Base-by-base conservation (phyloP, 2,329 filamentous ascomycete species). In the Chrysosporium keratinophilum region DNA sequence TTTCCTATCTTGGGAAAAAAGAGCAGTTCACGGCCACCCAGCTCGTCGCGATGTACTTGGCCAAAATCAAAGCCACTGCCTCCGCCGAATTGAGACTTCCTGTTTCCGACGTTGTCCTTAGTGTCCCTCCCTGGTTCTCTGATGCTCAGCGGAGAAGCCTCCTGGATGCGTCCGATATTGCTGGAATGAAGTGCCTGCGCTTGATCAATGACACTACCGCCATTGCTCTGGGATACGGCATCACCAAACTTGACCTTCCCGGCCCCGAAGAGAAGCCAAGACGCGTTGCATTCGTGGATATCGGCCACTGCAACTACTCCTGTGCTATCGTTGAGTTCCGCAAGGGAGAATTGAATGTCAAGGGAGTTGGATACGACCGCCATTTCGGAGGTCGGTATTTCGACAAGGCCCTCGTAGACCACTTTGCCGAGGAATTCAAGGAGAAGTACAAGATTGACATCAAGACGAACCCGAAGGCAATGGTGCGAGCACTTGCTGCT, bases 171-270 rank as follows among this genome's bases (percentile, higher is more conserved):
- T 82, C 89, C 63, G 90, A 97, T 68, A 88, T 98, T 64, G 88
- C 91, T 55, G 91, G 90, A 57, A 79, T 98, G 65, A 96, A 95
- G 76, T 78, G 90, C 39, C 84, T 98, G 60, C 84, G 93, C 57
- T 79, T 98, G 59, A 94, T 98, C 79, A 98, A 98, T 76, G 93
- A 97, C 75, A 96, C 88, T 62, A 97, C 93, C 50, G 93, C 93
- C 57, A 89, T 90, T 59, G 93, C 93, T 58, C 83, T 98, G 44
- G 93, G 93, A 61, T 98, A 89, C 71, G 93, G 93, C 70, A 97
- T 98, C 76, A 96, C 93, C 65, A 97, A 98, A 79, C 79, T 90
- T 58, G 93, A 98, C 71, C 83, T 98, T 34, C 93, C 90, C 55
- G 76, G 77, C 28, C 79, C 85, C 41, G 93, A 97, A 65, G 90